Percentiles rank a stretch among this genome's conserved stretches.
Conservation (phyloP, 352 stramenopile species). For the Globisporangium orthogonon region DNA sequence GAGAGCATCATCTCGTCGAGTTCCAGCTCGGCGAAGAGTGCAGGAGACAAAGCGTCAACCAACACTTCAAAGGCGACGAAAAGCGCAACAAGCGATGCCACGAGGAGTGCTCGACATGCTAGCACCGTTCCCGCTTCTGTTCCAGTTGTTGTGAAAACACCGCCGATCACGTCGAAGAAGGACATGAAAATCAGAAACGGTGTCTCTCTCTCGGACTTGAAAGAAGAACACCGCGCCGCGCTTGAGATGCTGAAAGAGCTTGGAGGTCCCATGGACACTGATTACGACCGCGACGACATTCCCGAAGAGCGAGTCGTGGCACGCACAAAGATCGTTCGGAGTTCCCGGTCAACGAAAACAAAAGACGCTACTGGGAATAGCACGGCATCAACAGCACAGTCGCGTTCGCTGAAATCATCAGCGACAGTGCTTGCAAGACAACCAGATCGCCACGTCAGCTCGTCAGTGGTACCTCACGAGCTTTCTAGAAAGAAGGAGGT, state of each 20-base stretch:
- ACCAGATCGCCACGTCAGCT: neutral
- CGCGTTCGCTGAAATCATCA: neutral
- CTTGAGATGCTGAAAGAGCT: constrained; percentile 71
- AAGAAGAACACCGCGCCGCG: constrained; percentile 66
- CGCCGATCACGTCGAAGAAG: constrained; percentile 19
- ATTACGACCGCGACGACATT: constrained; percentile 21
- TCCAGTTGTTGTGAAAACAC: constrained; percentile 8
- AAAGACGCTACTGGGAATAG: neutral
- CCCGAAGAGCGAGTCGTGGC: constrained; percentile 2
- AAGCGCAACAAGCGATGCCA: neutral
- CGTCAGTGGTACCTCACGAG: neutral
- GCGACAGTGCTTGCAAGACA: neutral
- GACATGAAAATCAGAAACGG: constrained; percentile 35
- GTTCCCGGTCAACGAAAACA: neutral
- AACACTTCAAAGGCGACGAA: neutral
- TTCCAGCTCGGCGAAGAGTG: neutral
- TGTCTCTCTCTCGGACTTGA: constrained; percentile 64
- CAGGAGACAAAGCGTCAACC: neutral
- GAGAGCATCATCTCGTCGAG: neutral
- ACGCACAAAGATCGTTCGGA: neutral
- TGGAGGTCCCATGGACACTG: constrained; percentile 42
- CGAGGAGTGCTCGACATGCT: neutral
- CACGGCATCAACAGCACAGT: neutral
- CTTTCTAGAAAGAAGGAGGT: too few relatives aligned
- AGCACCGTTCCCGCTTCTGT: neutral